A percentile compares a stretch with the other conserved stretches of the same genome.
Evolutionary conservation across 2,329 filamentous ascomycete genomes (phyloP).

Genomic region (Cercospora janseana): DNA sequence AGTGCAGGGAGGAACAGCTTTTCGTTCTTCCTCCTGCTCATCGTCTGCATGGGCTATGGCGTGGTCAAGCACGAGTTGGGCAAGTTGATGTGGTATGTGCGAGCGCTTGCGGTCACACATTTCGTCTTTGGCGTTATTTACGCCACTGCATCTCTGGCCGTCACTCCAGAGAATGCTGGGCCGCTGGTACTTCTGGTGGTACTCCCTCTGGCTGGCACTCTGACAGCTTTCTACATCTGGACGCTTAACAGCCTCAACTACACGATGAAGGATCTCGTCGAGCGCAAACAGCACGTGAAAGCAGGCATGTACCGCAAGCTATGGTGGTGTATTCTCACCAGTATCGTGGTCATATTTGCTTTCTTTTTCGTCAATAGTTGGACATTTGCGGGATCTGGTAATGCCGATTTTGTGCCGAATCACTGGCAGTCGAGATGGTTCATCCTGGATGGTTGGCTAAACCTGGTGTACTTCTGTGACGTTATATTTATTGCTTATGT

Average conservation of each 20-base stretch:
- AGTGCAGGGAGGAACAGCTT: conserved; percentile 96
- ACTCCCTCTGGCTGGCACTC: conserved; percentile 81
- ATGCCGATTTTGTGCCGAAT: conserved; percentile 87
- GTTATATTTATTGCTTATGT: conserved; percentile 91
- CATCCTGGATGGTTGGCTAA: conserved; percentile 93
- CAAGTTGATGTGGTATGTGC: conserved; percentile 89
- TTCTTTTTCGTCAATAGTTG: conserved; percentile 99
- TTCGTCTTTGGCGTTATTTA: conserved; percentile 96
- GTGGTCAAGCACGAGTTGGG: conserved; percentile 93
- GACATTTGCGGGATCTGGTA: conserved; percentile 79
- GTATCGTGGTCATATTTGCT: conserved; percentile 91
- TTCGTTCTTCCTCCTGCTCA: conserved; percentile 94
- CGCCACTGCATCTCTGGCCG: conserved; percentile 80
- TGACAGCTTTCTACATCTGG: conserved; percentile 98
- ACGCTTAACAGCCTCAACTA: conserved; percentile 91
- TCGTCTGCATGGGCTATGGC: conserved; percentile 99
- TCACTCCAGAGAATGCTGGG: conserved; percentile 85
- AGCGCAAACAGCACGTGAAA: conserved; percentile 91
- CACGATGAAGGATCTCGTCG: conserved; percentile 93
- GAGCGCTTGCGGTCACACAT: conserved; percentile 84
- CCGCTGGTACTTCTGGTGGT: conserved; percentile 91
- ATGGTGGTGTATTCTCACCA: conserved; percentile 94
- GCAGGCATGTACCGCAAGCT: conserved; percentile 96
- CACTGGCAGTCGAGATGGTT: conserved; percentile 99
- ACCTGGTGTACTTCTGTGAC: conserved; percentile 91